Percentiles rank a stretch among this genome's conserved stretches.
These are phyloP conservation scores for Ganoderma meredithae DNA, from an alignment of 1,284 basidiomycete genomes.

Conservation along the genomic window DNA sequence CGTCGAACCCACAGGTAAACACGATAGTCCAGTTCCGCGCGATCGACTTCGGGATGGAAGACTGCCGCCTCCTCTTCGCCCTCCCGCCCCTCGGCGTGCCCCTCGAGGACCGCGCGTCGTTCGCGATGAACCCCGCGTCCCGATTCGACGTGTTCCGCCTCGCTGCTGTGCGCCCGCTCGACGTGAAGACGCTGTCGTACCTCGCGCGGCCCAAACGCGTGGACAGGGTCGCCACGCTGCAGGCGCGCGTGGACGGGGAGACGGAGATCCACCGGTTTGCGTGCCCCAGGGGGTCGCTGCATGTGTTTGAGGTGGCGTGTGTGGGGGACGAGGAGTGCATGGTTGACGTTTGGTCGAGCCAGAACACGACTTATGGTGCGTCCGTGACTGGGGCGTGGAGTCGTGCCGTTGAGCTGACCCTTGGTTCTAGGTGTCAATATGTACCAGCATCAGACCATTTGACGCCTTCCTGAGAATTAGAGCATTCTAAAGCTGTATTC, in stretches of 20 bases:
- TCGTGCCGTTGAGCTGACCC: background rate
- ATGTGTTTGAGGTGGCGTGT: slow-evolving; percentile 31
- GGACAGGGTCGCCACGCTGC: slow-evolving; percentile 24
- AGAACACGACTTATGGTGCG: slow-evolving; percentile 32
- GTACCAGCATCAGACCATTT: background rate
- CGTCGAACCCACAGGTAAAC: slow-evolving; percentile 30
- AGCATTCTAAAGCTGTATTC: background rate
- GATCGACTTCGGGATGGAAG: slow-evolving; percentile 40
- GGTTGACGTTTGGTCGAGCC: slow-evolving; percentile 32
- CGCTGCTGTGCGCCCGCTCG: slow-evolving; percentile 22
- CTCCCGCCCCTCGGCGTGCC: slow-evolving; percentile 28
- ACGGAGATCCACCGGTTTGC: slow-evolving; percentile 24
- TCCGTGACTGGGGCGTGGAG: background rate
- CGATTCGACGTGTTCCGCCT: slow-evolving; percentile 32
- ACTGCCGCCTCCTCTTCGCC: slow-evolving; percentile 34
- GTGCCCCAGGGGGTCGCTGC: slow-evolving; percentile 27
- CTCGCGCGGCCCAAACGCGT: slow-evolving; percentile 23
- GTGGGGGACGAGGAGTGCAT: slow-evolving; percentile 24
- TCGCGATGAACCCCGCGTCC: slow-evolving; percentile 18
- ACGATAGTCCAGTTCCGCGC: slow-evolving; percentile 37
- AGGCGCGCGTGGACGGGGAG: slow-evolving; percentile 15
- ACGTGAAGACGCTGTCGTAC: slow-evolving; percentile 32
- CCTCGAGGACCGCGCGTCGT: slow-evolving; percentile 23
- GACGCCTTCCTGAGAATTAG: background rate
- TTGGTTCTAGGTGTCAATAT: background rate